These are phyloP conservation scores for Acanthamoeba healyi DNA, from an alignment of 208 protist species.

Conservation along the genomic window DNA sequence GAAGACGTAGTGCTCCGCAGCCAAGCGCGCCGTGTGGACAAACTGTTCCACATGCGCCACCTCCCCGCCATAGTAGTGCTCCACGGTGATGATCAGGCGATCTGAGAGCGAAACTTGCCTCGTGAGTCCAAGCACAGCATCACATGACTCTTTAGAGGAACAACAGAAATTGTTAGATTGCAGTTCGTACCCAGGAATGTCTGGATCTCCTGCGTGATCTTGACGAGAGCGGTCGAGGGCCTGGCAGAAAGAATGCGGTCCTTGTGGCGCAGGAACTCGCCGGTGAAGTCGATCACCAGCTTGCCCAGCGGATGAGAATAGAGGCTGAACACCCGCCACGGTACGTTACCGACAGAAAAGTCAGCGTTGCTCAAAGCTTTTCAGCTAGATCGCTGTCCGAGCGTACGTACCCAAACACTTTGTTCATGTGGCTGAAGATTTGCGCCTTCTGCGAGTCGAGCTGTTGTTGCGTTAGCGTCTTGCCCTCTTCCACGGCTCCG, in stretches of 20 bases:
- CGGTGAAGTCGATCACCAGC: slow-evolving; percentile 32
- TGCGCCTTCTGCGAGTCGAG: slow-evolving; percentile 10
- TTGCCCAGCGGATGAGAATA: slow-evolving; percentile 17
- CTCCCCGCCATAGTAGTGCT: slow-evolving; percentile 46
- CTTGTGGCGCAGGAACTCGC: slow-evolving; percentile 34
- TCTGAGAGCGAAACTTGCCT: not conserved
- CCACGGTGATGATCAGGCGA: not conserved
- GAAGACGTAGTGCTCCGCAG: slow-evolving; percentile 46
- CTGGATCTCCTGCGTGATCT: not conserved
- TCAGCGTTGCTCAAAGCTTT: too few relatives aligned
- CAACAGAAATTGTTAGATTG: not conserved
- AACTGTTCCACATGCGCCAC: slow-evolving; percentile 46
- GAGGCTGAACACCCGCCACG: not conserved
- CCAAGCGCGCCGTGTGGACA: not conserved
- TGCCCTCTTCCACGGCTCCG: not conserved
- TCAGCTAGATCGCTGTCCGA: not conserved
- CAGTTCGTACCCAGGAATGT: slow-evolving; percentile 13
- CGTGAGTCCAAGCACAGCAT: too few relatives aligned
- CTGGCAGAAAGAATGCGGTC: not conserved
- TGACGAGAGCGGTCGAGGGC: slow-evolving; percentile 2
- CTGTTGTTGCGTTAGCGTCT: slow-evolving; percentile 5
- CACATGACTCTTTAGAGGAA: too few relatives aligned
- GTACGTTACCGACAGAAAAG: too few relatives aligned
- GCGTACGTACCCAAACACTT: not conserved
- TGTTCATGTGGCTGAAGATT: slow-evolving; percentile 56